These are phyloP conservation scores for Dactylellina haptotyla DNA, from an alignment of 2,329 filamentous ascomycete genomes.

Conservation along the genomic window DNA sequence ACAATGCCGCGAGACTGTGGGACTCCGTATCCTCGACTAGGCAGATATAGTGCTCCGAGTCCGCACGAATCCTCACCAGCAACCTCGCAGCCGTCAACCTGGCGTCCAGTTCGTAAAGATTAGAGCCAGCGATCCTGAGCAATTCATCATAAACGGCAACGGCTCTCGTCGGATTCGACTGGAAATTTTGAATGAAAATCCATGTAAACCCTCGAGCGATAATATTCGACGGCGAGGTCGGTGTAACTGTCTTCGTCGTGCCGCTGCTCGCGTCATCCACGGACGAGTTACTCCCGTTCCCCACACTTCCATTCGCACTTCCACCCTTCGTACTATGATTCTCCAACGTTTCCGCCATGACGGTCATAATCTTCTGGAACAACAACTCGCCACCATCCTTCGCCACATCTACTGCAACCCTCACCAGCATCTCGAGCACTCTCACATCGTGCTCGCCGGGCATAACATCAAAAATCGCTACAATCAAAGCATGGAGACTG, in stretches of 20 bases:
- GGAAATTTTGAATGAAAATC: constrained; percentile 80
- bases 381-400: constrained; percentile 69
- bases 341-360: constrained; percentile 61
- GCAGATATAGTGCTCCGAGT: constrained; percentile 80
- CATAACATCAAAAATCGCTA: constrained; percentile 71
- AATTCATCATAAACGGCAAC: constrained; percentile 71
- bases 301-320: constrained; percentile 57
- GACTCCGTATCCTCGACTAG: constrained; percentile 77
- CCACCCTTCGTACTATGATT: constrained; percentile 50
- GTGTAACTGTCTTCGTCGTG: constrained; percentile 47
- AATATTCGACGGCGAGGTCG: constrained; percentile 72
- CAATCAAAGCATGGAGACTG: constrained; percentile 69
- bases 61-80: constrained; percentile 82
- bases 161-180: constrained; percentile 73
- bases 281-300: constrained; percentile 57
- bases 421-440: constrained; percentile 73
- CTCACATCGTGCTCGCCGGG: constrained; percentile 71
- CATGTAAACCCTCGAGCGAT: constrained; percentile 76
- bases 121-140: constrained; percentile 71
- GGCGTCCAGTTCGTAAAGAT: constrained; percentile 72
- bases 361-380: constrained; percentile 70
- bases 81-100: constrained; percentile 79
- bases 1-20: constrained; percentile 74
- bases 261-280: constrained; percentile 57
- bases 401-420: constrained; percentile 73